Conservation (phyloP, 228 moss, liverwort and hornwort species). For the Sphagnum magellanicum region DNA sequence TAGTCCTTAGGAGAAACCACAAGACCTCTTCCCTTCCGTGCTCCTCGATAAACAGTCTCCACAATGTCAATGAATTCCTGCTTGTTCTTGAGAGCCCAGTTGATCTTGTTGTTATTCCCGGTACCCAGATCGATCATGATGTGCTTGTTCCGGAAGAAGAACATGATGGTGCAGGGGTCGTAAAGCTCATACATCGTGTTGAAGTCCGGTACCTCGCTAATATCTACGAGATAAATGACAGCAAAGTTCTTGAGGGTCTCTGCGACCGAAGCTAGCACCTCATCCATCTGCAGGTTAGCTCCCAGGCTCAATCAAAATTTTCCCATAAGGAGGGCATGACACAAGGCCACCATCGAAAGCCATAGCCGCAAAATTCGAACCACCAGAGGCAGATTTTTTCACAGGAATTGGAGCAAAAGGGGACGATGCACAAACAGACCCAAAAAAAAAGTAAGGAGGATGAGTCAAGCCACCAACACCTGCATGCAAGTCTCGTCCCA, state of each 20-base stretch:
- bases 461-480: slow-evolving; percentile 11
- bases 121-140: slow-evolving; percentile 99
- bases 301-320: too few relatives aligned
- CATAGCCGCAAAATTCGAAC: too few relatives aligned
- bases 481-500: slow-evolving; percentile 99
- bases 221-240: slow-evolving; percentile 84
- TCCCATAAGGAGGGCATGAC: too few relatives aligned
- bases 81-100: slow-evolving; percentile 97
- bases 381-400: too few relatives aligned
- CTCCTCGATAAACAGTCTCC: slow-evolving; percentile 91
- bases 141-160: slow-evolving; percentile 98
- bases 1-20: slow-evolving; percentile 97
- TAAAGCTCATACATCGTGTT: slow-evolving; percentile 98
- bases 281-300: slow-evolving; percentile 62
- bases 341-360: too few relatives aligned
- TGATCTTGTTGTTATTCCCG: slow-evolving; percentile 96
- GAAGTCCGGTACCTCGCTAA: slow-evolving; percentile 88
- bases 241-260: slow-evolving; percentile 98
- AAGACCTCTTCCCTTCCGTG: slow-evolving; percentile 84
- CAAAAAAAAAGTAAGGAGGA: neutral
- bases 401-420: too few relatives aligned
- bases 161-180: slow-evolving; percentile 98
- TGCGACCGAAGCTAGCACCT: slow-evolving; percentile 88
- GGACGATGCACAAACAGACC: too few relatives aligned
- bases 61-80: slow-evolving; percentile 98